Conservation (phyloP, 108 stramenopile species). For the Pinguiococcus pyrenoidosus region DNA sequence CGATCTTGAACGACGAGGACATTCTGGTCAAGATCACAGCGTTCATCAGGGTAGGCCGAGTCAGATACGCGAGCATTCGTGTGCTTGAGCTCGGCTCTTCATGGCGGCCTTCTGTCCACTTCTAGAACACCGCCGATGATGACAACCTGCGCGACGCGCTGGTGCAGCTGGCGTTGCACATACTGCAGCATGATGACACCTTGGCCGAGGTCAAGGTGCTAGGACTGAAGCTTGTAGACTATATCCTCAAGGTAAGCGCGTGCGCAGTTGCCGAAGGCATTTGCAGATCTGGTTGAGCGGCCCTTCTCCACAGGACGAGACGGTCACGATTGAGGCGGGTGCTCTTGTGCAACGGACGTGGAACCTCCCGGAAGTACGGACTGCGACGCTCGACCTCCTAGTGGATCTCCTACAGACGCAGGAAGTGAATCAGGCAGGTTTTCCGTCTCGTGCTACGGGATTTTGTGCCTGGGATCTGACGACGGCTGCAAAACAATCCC, state of each 20-base stretch:
- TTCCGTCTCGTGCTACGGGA: too few species aligned
- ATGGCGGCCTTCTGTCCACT: too few species aligned
- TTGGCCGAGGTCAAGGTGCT: background rate
- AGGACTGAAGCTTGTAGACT: slow-evolving; percentile 12
- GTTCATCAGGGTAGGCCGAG: too few species aligned
- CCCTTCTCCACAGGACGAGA: too few species aligned
- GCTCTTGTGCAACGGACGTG: background rate
- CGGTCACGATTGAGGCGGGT: background rate
- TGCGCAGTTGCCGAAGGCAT: too few species aligned
- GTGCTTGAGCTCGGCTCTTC: too few species aligned
- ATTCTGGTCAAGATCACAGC: too few species aligned
- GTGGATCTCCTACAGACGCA: background rate
- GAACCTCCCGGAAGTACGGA: background rate
- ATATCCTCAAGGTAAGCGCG: slow-evolving; percentile 2
- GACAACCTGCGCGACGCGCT: slow-evolving; percentile 1
- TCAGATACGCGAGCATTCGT: too few species aligned
- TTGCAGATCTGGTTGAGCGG: too few species aligned
- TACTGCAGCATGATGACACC: slow-evolving; percentile 14
- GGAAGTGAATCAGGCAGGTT: background rate
- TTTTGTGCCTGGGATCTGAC: too few species aligned
- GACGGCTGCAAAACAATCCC: too few species aligned
- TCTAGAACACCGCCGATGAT: too few species aligned
- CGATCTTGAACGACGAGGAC: slow-evolving; percentile 16
- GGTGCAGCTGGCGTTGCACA: slow-evolving; percentile 8
- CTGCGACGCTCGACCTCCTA: background rate